Percentiles rank a stretch among this genome's conserved stretches.
Conservation (phyloP, 1,284 basidiomycete species). For the Leccinum cinnamomeum region DNA sequence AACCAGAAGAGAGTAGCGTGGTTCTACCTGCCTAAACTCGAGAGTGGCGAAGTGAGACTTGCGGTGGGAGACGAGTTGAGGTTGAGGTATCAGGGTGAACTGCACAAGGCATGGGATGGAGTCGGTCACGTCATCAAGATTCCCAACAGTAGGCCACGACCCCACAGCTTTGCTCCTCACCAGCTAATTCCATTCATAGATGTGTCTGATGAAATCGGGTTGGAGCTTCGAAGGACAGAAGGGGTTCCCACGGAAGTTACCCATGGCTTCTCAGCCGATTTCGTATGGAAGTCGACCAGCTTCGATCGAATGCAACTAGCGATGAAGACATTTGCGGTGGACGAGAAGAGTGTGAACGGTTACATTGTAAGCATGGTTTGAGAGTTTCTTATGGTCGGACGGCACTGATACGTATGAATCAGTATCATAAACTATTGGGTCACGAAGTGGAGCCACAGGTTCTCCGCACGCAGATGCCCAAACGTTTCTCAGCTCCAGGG, state of each 20-base stretch:
- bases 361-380: slow-evolving; percentile 69
- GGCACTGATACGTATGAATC: slow-evolving; percentile 17
- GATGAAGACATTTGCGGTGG: slow-evolving; percentile 99
- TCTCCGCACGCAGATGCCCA: slow-evolving; percentile 91
- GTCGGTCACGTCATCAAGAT: slow-evolving; percentile 99
- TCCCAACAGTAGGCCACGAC: slow-evolving; percentile 81
- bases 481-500: slow-evolving; percentile 94
- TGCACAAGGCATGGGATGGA: slow-evolving; percentile 94
- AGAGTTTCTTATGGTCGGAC: not conserved
- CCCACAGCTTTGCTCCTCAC: slow-evolving; percentile 1
- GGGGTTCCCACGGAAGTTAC: slow-evolving; percentile 96
- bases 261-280: slow-evolving; percentile 94
- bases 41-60: slow-evolving; percentile 95
- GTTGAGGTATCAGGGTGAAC: slow-evolving; percentile 85
- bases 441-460: slow-evolving; percentile 94
- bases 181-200: slow-evolving; percentile 51
- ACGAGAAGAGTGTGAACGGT: slow-evolving; percentile 98
- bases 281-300: slow-evolving; percentile 99
- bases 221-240: slow-evolving; percentile 89
- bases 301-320: slow-evolving; percentile 99
- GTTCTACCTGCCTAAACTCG: slow-evolving; percentile 94
- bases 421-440: slow-evolving; percentile 98
- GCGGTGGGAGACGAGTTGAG: slow-evolving; percentile 97
- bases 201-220: slow-evolving; percentile 95
- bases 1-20: slow-evolving; percentile 98